These are phyloP conservation scores for Hanseniaspora lindneri DNA, from an alignment of 805 yeast species.

Conservation along the genomic window DNA sequence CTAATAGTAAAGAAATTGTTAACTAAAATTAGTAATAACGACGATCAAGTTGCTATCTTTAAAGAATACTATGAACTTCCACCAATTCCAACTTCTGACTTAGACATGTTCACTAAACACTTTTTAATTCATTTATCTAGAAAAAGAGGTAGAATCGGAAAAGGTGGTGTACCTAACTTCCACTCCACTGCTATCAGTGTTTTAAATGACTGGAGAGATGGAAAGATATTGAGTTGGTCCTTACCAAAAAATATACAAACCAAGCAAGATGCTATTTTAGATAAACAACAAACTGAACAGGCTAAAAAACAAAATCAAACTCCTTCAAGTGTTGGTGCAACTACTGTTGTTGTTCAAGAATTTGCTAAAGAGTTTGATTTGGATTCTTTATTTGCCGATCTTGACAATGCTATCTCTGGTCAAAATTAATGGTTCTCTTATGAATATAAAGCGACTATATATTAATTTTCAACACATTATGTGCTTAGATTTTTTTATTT, in stretches of 20 bases:
- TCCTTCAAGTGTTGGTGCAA: constrained; percentile 12
- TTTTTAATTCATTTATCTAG: constrained; percentile 88
- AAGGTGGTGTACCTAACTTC: constrained; percentile 85
- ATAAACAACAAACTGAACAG: constrained; percentile 29
- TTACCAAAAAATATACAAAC: constrained; percentile 50
- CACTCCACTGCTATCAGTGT: constrained; percentile 73
- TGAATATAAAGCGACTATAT: constrained; percentile 31
- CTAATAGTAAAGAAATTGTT: constrained; percentile 69
- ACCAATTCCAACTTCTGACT: constrained; percentile 56
- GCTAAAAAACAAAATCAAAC: constrained; percentile 43
- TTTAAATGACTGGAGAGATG: constrained; percentile 94
- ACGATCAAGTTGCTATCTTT: constrained; percentile 67
- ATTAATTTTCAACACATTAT: not conserved
- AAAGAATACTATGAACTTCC: constrained; percentile 68
- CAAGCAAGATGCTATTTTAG: constrained; percentile 21
- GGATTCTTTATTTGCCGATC: constrained; percentile 55
- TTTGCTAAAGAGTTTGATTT: constrained; percentile 94
- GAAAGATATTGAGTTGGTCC: constrained; percentile 84
- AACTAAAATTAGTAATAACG: constrained; percentile 60
- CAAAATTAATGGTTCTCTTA: constrained; percentile 17
- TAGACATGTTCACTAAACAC: constrained; percentile 70
- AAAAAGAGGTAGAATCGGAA: constrained; percentile 79
- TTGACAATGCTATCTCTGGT: constrained; percentile 29
- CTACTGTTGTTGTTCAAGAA: constrained; percentile 63
- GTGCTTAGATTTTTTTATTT: too few relatives aligned